phyloP scores from a whole-genome alignment of 192 early-diverging fungal species.

The Coemansia sp. region DNA sequence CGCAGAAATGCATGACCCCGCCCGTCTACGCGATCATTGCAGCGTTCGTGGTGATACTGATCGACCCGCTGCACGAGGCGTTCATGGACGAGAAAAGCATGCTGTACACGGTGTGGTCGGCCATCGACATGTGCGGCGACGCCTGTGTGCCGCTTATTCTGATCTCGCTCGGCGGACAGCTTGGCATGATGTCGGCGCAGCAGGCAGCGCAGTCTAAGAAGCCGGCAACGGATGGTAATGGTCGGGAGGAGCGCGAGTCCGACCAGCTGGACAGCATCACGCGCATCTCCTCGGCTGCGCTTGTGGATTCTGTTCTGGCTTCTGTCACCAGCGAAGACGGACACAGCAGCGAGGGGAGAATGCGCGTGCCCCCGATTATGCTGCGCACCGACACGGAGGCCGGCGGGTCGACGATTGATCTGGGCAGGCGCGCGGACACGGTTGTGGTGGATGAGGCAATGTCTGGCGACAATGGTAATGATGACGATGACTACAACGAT shows the following conservation, averaged over 20 bases:
- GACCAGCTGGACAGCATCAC: not conserved
- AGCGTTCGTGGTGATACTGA: constrained; percentile 66
- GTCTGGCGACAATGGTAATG: too few relatives aligned
- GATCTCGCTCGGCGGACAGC: constrained; percentile 74
- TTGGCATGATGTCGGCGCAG: constrained; percentile 49
- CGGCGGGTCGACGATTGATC: constrained; percentile 2
- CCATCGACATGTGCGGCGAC: constrained; percentile 71
- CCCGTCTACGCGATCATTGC: constrained; percentile 71
- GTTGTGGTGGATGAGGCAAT: not conserved
- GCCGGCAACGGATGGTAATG: not conserved
- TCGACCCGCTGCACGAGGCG: constrained; percentile 62
- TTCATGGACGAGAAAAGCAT: constrained; percentile 63
- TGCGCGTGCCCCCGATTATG: constrained; percentile 26
- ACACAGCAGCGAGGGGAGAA: not conserved
- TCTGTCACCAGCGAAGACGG: not conserved
- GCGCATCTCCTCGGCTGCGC: not conserved
- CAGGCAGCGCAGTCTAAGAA: not conserved
- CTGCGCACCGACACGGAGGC: constrained; percentile 31
- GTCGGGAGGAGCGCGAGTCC: not conserved
- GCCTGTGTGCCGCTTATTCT: constrained; percentile 79
- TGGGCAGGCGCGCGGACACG: not conserved
- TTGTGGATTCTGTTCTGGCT: not conserved
- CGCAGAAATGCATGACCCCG: constrained; percentile 60
- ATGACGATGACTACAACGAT: not conserved
- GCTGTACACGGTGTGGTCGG: constrained; percentile 62